Evolutionary conservation across 345 rosid genomes (phyloP).

Genomic region (Citrus reticulata): DNA sequence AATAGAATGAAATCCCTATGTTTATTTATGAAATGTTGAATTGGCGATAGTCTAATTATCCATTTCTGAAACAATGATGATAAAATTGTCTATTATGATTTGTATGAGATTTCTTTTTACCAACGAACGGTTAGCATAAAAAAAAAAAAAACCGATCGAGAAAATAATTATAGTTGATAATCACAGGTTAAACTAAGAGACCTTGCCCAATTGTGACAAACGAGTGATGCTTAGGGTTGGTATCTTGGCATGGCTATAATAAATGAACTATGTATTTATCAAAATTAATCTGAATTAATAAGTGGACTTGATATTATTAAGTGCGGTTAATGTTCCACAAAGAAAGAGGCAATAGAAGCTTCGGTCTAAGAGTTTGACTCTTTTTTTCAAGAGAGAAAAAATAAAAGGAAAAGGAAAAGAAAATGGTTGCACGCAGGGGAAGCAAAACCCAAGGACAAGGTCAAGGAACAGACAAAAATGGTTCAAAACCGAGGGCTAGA

Average conservation of each 20-base stretch:
- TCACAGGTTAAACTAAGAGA: neutral
- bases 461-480: constrained; percentile 37
- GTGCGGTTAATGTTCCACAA: constrained; percentile 29
- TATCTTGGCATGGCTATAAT: neutral
- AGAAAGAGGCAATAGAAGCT: constrained; percentile 45
- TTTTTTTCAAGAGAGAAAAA: neutral
- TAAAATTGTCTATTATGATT: neutral
- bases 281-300: neutral
- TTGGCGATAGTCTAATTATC: neutral
- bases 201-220: neutral
- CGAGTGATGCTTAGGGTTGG: neutral
- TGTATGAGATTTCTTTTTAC: neutral
- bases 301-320: constrained; percentile 9
- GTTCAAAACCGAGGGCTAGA: constrained; percentile 43
- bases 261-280: too few relatives aligned
- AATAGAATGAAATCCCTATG: too few relatives aligned
- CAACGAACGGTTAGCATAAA: neutral
- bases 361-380: constrained; percentile 45
- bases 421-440: constrained; percentile 32
- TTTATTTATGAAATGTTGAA: too few relatives aligned
- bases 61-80: too few relatives aligned
- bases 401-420: neutral
- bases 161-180: too few relatives aligned
- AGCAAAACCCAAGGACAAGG: constrained; percentile 36
- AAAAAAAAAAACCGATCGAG: neutral